Conservation (phyloP, 2,329 filamentous ascomycete genomes). For the Xylariaceae sp. region DNA sequence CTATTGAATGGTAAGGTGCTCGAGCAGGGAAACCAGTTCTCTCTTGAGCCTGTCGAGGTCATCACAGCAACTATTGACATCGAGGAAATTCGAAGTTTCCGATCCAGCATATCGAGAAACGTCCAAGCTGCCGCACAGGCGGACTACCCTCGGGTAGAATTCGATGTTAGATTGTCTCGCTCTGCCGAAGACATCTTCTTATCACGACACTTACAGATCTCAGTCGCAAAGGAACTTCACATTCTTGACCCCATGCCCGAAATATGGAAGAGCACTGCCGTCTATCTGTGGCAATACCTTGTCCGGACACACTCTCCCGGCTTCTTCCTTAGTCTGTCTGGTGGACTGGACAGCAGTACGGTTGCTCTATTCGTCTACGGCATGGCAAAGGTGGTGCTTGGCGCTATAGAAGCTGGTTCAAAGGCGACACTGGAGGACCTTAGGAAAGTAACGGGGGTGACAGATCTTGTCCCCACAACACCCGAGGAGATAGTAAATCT, state of each 20-base stretch:
- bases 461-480: conserved; percentile 4
- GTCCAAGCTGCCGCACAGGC: conserved; percentile 13
- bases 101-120: conserved; percentile 10
- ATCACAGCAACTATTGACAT: conserved; percentile 14
- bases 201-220: conserved; percentile 6
- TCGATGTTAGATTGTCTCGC: conserved; percentile 6
- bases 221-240: conserved; percentile 8
- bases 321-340: conserved; percentile 14
- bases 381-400: conserved; percentile 14
- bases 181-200: conserved; percentile 13
- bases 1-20: conserved; percentile 11
- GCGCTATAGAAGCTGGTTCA: conserved; percentile 11
- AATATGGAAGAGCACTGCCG: conserved; percentile 15
- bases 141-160: conserved; percentile 14
- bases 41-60: conserved; percentile 14
- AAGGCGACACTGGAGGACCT: conserved; percentile 11
- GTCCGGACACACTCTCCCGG: conserved; percentile 11
- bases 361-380: conserved; percentile 2
- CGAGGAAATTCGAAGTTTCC: conserved; percentile 10
- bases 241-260: conserved; percentile 18
- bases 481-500: conserved; percentile 15
- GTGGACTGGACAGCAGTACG: not conserved
- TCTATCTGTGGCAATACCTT: conserved; percentile 17
- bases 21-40: conserved; percentile 14
- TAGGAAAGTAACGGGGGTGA: conserved; percentile 12